Conservation (phyloP, 495 filamentous ascomycete species). For the Aspergillus sclerotiicarbonarius region DNA sequence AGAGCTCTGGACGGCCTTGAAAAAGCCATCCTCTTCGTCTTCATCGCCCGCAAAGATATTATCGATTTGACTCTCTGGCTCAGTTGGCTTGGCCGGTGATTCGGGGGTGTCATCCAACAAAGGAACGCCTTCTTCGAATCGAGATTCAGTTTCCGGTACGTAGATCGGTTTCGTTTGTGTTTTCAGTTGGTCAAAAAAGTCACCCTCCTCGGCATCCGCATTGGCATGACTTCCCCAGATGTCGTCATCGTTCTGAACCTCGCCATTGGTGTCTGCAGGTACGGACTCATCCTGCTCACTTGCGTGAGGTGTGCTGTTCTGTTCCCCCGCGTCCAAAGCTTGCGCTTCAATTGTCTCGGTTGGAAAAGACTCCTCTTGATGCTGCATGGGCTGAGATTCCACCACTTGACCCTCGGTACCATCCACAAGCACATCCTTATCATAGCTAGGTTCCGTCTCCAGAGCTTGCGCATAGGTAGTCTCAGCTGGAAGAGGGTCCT, state of each 20-base stretch:
- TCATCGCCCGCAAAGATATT: constrained; percentile 38
- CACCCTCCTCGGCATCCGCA: constrained; percentile 39
- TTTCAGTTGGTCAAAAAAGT: constrained; percentile 50
- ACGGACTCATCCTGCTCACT: constrained; percentile 4
- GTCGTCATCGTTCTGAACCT: constrained; percentile 24
- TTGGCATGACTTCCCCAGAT: constrained; percentile 31
- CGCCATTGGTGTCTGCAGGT: constrained; percentile 9
- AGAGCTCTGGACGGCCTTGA: constrained; percentile 26
- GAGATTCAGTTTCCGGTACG: constrained; percentile 42
- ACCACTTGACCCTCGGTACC: too few species aligned
- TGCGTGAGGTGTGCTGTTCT: constrained; percentile 5
- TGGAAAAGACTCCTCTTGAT: not conserved
- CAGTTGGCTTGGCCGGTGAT: constrained; percentile 18
- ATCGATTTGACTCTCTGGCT: constrained; percentile 19
- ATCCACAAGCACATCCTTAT: too few species aligned
- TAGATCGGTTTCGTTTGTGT: constrained; percentile 49
- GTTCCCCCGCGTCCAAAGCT: not conserved
- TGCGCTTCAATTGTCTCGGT: constrained; percentile 3
- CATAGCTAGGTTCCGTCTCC: too few species aligned
- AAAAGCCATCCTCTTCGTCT: constrained; percentile 40
- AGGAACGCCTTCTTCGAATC: constrained; percentile 49
- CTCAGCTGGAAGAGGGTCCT: not conserved
- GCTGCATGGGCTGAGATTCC: not conserved
- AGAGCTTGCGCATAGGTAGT: not conserved
- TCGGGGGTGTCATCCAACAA: constrained; percentile 34